A percentile compares a stretch with the other conserved stretches of the same genome.
Evolutionary conservation across 1,284 basidiomycete genomes (phyloP).

Genomic region (Boletus holoroseus): DNA sequence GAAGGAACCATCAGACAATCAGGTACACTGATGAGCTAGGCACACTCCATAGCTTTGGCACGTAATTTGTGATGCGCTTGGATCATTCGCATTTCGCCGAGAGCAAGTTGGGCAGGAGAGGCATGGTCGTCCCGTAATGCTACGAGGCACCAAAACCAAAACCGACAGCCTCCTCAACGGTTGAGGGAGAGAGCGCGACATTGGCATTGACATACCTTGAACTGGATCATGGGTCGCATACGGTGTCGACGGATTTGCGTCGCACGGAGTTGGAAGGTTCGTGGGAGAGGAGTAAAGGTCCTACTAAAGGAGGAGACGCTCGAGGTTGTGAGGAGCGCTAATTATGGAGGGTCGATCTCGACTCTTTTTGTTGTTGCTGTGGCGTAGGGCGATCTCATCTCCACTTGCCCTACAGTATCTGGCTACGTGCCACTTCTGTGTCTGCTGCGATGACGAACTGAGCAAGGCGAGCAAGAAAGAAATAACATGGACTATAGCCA

Average conservation of each 20-base stretch:
- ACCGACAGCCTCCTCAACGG: too few species aligned
- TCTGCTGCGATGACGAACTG: too few species aligned
- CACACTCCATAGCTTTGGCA: conserved; percentile 83
- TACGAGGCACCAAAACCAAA: conserved; percentile 25
- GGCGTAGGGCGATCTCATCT: conserved; percentile 63
- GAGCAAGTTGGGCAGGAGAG: conserved; percentile 65
- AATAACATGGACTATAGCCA: not conserved
- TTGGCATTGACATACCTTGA: conserved; percentile 39
- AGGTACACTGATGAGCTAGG: conserved; percentile 64
- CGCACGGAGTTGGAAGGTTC: conserved; percentile 54
- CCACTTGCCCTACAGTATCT: too few species aligned
- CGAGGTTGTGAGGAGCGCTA: conserved; percentile 61
- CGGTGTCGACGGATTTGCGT: conserved; percentile 67
- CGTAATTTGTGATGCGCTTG: conserved; percentile 63
- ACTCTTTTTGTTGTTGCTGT: conserved; percentile 32
- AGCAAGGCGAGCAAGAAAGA: conserved; percentile 51
- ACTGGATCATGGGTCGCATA: conserved; percentile 47
- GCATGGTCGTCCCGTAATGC: conserved; percentile 76
- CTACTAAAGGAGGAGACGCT: conserved; percentile 67
- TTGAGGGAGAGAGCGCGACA: too few species aligned
- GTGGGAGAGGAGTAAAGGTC: conserved; percentile 56
- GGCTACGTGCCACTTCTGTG: too few species aligned
- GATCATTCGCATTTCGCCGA: conserved; percentile 61
- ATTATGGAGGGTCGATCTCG: conserved; percentile 59
- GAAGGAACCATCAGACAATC: not conserved